phyloP scores from a whole-genome alignment of 2,329 filamentous ascomycete species.

The Fusarium sp. region DNA sequence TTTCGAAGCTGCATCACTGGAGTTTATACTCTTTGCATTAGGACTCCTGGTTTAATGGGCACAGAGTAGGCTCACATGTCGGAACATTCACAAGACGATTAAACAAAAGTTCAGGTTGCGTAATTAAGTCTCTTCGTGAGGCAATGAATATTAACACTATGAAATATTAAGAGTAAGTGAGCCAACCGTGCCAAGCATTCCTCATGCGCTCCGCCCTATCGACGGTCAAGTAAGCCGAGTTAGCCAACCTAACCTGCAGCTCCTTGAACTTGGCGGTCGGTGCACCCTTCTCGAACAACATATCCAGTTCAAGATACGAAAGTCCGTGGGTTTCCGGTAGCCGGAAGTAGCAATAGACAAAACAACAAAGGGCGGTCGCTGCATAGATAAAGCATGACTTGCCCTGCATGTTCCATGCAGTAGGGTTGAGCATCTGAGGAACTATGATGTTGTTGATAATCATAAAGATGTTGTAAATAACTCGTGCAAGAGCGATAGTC shows the following conservation, averaged over 20 bases:
- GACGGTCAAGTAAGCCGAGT: constrained; percentile 39
- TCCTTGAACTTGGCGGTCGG: constrained; percentile 51
- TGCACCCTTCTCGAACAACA: constrained; percentile 48
- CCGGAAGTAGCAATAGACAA: constrained; percentile 48
- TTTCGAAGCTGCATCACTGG: no score
- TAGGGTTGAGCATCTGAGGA: constrained; percentile 48
- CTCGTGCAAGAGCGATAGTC: constrained; percentile 57
- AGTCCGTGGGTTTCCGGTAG: constrained; percentile 47
- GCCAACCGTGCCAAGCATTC: constrained; percentile 47
- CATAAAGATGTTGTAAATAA: constrained; percentile 36
- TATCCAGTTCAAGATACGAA: constrained; percentile 47
- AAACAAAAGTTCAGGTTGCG: fast-evolving
- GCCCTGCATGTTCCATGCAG: constrained; percentile 45
- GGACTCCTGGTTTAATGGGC: no score
- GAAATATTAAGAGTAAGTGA: constrained; percentile 40
- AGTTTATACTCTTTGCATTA: no score
- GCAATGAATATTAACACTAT: neutral
- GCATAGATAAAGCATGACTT: constrained; percentile 46
- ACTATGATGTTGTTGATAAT: constrained; percentile 47
- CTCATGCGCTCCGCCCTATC: constrained; percentile 39
- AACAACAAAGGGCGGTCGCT: constrained; percentile 36
- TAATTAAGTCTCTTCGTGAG: fast-evolving
- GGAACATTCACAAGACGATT: fast-evolving
- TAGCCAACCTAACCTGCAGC: constrained; percentile 32
- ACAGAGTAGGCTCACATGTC: no score